These are phyloP conservation scores for Termitomyces eurrhizus DNA, from an alignment of 768 basidiomycete species.

Conservation along the genomic window DNA sequence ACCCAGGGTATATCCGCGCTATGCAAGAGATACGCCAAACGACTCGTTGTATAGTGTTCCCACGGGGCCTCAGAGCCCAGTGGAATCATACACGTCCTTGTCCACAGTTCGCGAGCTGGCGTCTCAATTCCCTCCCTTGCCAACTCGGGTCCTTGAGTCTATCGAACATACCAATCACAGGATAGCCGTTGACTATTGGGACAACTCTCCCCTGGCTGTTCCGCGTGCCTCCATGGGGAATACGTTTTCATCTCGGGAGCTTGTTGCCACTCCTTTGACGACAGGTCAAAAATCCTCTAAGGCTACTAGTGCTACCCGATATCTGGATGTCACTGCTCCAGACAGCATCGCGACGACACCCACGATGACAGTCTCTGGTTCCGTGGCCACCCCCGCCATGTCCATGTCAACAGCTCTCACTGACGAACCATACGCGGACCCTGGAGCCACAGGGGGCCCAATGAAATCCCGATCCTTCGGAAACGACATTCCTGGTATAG, in stretches of 20 bases:
- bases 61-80: slow-evolving; percentile 14
- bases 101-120: slow-evolving; percentile 48
- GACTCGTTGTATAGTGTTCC: slow-evolving; percentile 10
- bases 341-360: slow-evolving; percentile 5
- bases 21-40: background rate
- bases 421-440: slow-evolving; percentile 8
- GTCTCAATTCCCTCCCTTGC: slow-evolving; percentile 50
- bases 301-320: background rate
- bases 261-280: background rate
- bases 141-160: slow-evolving; percentile 27
- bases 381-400: slow-evolving; percentile 4
- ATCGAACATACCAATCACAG: background rate
- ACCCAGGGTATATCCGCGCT: background rate
- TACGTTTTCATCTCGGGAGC: background rate
- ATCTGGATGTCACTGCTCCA: background rate
- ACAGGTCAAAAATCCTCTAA: background rate
- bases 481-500: background rate
- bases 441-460: background rate
- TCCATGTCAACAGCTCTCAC: slow-evolving; percentile 3
- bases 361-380: slow-evolving; percentile 4
- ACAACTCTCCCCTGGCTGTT: slow-evolving; percentile 4
- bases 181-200: slow-evolving; percentile 4
- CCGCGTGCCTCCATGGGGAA: background rate
- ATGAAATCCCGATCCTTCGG: background rate
- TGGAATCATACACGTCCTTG: slow-evolving; percentile 37